phyloP scores from a whole-genome alignment of 805 yeast genomes.

The Cyberlindnera subsufficiens region DNA sequence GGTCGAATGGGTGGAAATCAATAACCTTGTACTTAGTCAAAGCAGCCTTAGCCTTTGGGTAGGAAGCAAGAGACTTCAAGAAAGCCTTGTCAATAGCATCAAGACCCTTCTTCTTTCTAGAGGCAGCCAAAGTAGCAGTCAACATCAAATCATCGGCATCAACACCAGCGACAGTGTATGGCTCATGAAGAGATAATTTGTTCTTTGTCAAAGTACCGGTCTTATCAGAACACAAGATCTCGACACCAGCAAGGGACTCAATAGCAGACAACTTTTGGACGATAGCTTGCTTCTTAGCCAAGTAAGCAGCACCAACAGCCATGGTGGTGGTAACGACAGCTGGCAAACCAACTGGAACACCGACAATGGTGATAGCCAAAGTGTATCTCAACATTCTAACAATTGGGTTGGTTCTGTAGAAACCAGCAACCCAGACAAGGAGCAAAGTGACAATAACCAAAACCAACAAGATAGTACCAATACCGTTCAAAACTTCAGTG shows the following conservation, averaged over 20 bases:
- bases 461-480: slow-evolving; percentile 87
- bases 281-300: slow-evolving; percentile 95
- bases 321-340: slow-evolving; percentile 97
- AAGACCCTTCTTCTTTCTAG: slow-evolving; percentile 96
- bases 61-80: slow-evolving; percentile 79
- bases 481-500: slow-evolving; percentile 96
- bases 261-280: slow-evolving; percentile 95
- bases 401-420: slow-evolving; percentile 87
- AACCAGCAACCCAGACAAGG: slow-evolving; percentile 88
- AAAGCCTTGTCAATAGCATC: slow-evolving; percentile 97
- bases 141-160: slow-evolving; percentile 94
- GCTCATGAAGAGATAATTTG: slow-evolving; percentile 93
- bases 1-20: slow-evolving; percentile 97
- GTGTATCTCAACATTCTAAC: slow-evolving; percentile 88
- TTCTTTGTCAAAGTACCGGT: slow-evolving; percentile 98
- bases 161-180: slow-evolving; percentile 97
- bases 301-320: slow-evolving; percentile 99
- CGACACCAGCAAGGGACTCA: slow-evolving; percentile 97
- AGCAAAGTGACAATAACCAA: slow-evolving; percentile 82
- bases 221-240: slow-evolving; percentile 95
- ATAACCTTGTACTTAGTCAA: slow-evolving; percentile 89
- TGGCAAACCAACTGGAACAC: slow-evolving; percentile 98
- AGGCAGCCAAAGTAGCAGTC: slow-evolving; percentile 96
- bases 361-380: slow-evolving; percentile 91
- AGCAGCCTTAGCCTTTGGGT: slow-evolving; percentile 92